These are phyloP conservation scores for Phytophthora sp. DNA, from an alignment of 352 stramenopile species.

Conservation along the genomic window DNA sequence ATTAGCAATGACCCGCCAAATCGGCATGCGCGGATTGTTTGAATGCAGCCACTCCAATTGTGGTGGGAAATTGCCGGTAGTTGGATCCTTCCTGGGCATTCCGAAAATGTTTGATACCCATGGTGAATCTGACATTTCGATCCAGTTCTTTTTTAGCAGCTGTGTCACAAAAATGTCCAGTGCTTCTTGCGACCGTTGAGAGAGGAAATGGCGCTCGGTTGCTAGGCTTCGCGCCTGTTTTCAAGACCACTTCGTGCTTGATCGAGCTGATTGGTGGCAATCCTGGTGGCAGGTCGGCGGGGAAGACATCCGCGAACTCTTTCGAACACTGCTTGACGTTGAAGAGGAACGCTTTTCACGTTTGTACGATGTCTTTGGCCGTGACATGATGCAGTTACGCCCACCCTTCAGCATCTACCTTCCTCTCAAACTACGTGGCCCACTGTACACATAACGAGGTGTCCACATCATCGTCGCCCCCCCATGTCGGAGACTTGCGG, in stretches of 20 bases:
- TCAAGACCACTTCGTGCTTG: background rate
- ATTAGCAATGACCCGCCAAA: no score
- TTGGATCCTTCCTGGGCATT: slow-evolving; percentile 10
- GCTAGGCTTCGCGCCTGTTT: background rate
- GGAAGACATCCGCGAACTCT: background rate
- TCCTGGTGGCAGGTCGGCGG: background rate
- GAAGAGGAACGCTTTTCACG: background rate
- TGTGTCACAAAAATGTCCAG: background rate
- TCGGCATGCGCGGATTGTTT: no score
- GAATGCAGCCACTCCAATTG: no score
- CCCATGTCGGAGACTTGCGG: background rate
- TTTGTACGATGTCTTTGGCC: background rate
- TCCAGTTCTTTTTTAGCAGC: slow-evolving; percentile 1
- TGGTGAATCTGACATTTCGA: slow-evolving; percentile 15
- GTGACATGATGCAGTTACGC: background rate
- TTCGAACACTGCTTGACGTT: background rate
- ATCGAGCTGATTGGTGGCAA: background rate
- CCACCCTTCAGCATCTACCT: background rate
- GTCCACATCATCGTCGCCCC: background rate
- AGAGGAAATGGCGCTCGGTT: background rate
- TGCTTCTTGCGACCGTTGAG: background rate
- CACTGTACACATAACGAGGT: background rate
- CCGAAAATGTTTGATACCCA: slow-evolving; percentile 23
- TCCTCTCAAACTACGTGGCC: background rate
- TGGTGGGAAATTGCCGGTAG: background rate